Conservation (phyloP, 257 asterid species). For the Salvia hispanica region DNA sequence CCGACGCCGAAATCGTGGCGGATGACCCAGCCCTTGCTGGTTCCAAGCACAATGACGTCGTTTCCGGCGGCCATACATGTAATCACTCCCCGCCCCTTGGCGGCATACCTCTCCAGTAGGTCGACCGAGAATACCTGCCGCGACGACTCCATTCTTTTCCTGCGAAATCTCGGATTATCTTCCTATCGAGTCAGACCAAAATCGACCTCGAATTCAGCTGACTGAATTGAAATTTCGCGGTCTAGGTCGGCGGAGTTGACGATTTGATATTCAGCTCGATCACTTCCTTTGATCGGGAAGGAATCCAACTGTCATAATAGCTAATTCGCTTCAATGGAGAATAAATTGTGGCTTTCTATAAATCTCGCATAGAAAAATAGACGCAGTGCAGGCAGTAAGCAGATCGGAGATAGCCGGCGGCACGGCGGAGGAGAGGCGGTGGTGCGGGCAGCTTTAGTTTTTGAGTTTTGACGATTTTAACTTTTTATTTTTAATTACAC, state of each 20-base stretch:
- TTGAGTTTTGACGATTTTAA: no score
- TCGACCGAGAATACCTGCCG: constrained; percentile 90
- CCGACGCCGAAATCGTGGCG: constrained; percentile 94
- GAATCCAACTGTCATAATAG: no score
- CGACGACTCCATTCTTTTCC: constrained; percentile 51
- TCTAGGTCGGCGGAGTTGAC: neutral
- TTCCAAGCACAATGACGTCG: constrained; percentile 86
- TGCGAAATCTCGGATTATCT: neutral
- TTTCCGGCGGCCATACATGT: constrained; percentile 97
- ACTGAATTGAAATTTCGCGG: constrained; percentile 1
- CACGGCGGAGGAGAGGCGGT: no score
- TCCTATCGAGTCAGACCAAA: constrained; percentile 9
- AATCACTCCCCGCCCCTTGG: constrained; percentile 85
- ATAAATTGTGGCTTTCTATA: no score
- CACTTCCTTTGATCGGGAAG: no score
- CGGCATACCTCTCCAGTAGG: constrained; percentile 86
- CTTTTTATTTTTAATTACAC: no score
- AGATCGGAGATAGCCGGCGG: no score
- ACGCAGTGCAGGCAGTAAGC: no score
- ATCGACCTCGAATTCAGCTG: constrained; percentile 18
- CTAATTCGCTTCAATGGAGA: no score
- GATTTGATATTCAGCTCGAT: neutral
- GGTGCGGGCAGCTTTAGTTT: no score
- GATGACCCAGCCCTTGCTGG: constrained; percentile 93
- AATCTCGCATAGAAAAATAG: no score